Evolutionary conservation across 805 yeast species (phyloP).

Genomic region (Barnettozyma populi): DNA sequence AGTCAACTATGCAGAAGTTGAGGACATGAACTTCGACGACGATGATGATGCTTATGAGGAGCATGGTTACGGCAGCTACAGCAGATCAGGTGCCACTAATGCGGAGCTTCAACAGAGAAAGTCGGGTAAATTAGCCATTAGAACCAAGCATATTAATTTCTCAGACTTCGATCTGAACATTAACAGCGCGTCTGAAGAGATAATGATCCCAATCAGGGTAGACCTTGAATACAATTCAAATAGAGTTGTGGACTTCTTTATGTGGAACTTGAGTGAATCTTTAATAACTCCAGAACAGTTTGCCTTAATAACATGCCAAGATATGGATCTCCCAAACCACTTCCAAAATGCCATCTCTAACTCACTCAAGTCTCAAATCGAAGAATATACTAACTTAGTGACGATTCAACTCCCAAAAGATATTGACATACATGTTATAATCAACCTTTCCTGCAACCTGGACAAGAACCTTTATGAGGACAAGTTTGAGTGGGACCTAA

Average conservation of each 20-base stretch:
- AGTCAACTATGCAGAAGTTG: slow-evolving; percentile 81
- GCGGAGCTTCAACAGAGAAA: slow-evolving; percentile 8
- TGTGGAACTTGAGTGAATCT: slow-evolving; percentile 87
- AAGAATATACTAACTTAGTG: slow-evolving; percentile 62
- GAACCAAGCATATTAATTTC: slow-evolving; percentile 24
- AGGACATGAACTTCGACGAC: slow-evolving; percentile 53
- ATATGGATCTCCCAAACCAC: slow-evolving; percentile 69
- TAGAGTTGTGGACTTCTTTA: slow-evolving; percentile 77
- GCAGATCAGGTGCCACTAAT: neutral
- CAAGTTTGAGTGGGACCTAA: slow-evolving; percentile 89
- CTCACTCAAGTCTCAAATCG: slow-evolving; percentile 75
- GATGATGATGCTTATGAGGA: slow-evolving; percentile 35
- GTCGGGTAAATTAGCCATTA: slow-evolving; percentile 19
- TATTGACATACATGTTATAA: slow-evolving; percentile 64
- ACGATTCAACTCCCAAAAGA: slow-evolving; percentile 63
- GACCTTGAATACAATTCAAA: slow-evolving; percentile 85
- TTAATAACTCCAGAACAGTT: slow-evolving; percentile 84
- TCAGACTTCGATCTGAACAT: slow-evolving; percentile 20
- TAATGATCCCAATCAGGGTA: slow-evolving; percentile 81
- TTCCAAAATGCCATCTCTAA: slow-evolving; percentile 59
- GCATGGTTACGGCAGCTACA: slow-evolving; percentile 3
- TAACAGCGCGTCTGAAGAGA: slow-evolving; percentile 45
- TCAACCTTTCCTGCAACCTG: slow-evolving; percentile 75
- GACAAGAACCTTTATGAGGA: slow-evolving; percentile 85
- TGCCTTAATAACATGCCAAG: slow-evolving; percentile 74